Percentiles rank a stretch among this genome's conserved stretches.
Evolutionary conservation across 1,284 basidiomycete species (phyloP).

Genomic region (Tilletiopsis washingtonensis): DNA sequence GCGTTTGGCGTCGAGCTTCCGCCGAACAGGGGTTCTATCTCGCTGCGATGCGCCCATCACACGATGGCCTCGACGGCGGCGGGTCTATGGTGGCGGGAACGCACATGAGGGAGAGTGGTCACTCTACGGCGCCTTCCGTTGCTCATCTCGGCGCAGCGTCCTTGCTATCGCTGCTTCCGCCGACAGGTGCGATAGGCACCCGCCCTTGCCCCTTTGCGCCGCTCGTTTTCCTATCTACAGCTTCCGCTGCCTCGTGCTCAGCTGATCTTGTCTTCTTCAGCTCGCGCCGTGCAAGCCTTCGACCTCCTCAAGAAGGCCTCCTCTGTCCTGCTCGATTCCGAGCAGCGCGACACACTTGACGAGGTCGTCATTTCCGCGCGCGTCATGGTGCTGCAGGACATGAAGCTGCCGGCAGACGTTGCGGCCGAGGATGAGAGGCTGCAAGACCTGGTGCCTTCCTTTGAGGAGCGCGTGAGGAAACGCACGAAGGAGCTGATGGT

Average conservation of each 20-base stretch:
- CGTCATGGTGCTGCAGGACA: constrained; percentile 46
- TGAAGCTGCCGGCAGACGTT: constrained; percentile 35
- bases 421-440: constrained; percentile 47
- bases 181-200: too few relatives aligned
- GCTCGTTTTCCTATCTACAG: neutral
- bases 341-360: constrained; percentile 45
- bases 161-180: too few relatives aligned
- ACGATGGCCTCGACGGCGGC: too few relatives aligned
- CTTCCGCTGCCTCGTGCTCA: too few relatives aligned
- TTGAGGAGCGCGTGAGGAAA: constrained; percentile 49
- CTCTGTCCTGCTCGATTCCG: constrained; percentile 43
- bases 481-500: constrained; percentile 54
- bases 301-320: constrained; percentile 55
- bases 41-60: too few relatives aligned
- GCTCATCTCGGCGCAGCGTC: neutral
- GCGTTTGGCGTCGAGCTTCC: too few relatives aligned
- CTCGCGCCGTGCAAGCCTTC: constrained; percentile 54
- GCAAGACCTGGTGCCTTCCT: constrained; percentile 49
- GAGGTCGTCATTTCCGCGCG: constrained; percentile 47
- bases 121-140: too few relatives aligned
- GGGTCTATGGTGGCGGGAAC: too few relatives aligned
- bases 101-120: too few relatives aligned
- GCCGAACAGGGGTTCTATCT: too few relatives aligned
- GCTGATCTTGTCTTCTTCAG: too few relatives aligned
- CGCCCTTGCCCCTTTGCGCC: too few relatives aligned